These are phyloP conservation scores for Tetrapisispora taiwanensis DNA, from an alignment of 805 yeast species.

Conservation along the genomic window DNA sequence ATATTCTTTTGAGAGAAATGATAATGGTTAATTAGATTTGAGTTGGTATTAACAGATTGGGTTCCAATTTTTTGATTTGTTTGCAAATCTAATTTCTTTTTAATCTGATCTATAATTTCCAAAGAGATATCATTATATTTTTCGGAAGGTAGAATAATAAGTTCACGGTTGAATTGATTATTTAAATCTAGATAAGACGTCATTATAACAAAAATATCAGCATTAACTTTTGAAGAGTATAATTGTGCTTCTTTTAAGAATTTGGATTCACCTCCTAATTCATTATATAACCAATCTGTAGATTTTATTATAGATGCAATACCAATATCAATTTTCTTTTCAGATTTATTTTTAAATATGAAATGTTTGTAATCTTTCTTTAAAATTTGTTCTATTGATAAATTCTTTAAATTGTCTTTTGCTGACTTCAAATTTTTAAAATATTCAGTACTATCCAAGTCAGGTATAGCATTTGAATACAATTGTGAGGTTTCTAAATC, in stretches of 20 bases:
- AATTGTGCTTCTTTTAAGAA: constrained; percentile 17
- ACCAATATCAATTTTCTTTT: constrained; percentile 41
- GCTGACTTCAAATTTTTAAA: constrained; percentile 34
- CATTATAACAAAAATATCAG: constrained; percentile 40
- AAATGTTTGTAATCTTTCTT: constrained; percentile 81
- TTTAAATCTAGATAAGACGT: constrained; percentile 33
- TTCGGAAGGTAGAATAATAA: constrained; percentile 26
- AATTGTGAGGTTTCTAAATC: constrained; percentile 41
- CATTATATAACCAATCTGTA: constrained; percentile 39
- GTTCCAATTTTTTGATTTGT: neutral
- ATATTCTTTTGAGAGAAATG: constrained; percentile 41
- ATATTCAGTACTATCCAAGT: constrained; percentile 15
- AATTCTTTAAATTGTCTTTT: constrained; percentile 55
- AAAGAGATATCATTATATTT: constrained; percentile 9
- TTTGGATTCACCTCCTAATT: constrained; percentile 20
- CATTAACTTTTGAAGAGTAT: constrained; percentile 22
- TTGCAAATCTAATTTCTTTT: constrained; percentile 9
- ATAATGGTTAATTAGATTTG: neutral
- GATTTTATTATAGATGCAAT: constrained; percentile 68
- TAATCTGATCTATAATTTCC: constrained; percentile 9
- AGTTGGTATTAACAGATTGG: neutral
- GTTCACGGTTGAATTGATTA: constrained; percentile 34
- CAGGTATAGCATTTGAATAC: constrained; percentile 26
- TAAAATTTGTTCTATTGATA: constrained; percentile 51
- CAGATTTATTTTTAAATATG: constrained; percentile 28